A percentile compares a stretch with the other conserved stretches of the same genome.
Evolutionary conservation across 2,329 filamentous ascomycete species (phyloP).

Genomic region (Beauveria scarabaeidicola): DNA sequence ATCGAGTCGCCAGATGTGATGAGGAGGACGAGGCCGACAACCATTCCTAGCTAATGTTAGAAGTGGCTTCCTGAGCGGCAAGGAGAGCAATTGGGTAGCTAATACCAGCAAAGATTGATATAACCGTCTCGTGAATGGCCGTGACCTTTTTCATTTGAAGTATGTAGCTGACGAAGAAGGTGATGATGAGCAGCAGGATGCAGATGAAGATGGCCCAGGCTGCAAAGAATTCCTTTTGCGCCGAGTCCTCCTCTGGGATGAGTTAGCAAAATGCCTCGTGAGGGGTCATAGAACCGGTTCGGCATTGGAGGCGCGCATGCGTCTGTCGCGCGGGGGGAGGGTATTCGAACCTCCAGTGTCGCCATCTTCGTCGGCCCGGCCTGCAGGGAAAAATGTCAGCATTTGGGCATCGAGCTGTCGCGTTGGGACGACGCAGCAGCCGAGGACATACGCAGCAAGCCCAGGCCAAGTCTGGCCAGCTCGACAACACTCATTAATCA

Average conservation of each 20-base stretch:
- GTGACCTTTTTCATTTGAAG: conserved; percentile 95
- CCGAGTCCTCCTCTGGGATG: conserved; percentile 60
- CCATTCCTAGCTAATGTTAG: conserved; percentile 63
- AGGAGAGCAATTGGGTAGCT: conserved; percentile 2
- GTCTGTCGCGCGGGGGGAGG: neutral
- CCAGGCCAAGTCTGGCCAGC: conserved; percentile 4
- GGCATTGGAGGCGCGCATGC: neutral
- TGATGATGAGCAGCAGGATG: conserved; percentile 85
- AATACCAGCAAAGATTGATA: conserved; percentile 91
- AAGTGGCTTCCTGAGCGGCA: neutral
- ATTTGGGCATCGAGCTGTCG: neutral
- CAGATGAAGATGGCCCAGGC: conserved; percentile 98
- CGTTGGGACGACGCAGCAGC: neutral
- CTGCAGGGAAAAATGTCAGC: conserved; percentile 5
- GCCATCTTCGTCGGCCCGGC: conserved; percentile 7
- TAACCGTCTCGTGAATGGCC: conserved; percentile 93
- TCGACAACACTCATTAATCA: conserved; percentile 4
- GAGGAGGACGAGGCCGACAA: conserved; percentile 81
- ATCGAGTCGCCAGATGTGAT: conserved; percentile 75
- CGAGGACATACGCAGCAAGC: conserved; percentile 8
- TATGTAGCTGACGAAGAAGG: conserved; percentile 94
- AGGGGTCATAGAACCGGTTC: neutral
- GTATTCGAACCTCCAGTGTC: conserved; percentile 6
- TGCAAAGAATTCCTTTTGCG: conserved; percentile 87
- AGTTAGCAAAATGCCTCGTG: neutral